Evolutionary conservation across 257 asterid species (phyloP).

Genomic region (Agastache rugosa): DNA sequence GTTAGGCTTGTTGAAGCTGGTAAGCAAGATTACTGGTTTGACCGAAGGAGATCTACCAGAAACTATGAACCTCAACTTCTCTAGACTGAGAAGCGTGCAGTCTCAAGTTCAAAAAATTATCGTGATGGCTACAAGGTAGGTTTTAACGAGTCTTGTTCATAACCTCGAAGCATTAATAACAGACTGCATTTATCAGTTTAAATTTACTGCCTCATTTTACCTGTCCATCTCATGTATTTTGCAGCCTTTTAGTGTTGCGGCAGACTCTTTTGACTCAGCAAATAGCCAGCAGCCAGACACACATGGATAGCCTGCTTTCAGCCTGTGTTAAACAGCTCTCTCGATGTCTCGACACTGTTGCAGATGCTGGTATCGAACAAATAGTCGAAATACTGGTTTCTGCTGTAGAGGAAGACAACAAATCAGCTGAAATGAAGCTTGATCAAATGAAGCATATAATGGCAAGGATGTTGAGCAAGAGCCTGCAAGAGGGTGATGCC

Average conservation of each 20-base stretch:
- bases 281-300: conserved; percentile 54
- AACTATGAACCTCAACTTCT: conserved; percentile 83
- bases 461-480: conserved; percentile 81
- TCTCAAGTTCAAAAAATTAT: conserved; percentile 86
- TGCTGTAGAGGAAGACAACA: conserved; percentile 41
- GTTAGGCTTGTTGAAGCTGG: conserved; percentile 84
- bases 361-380: conserved; percentile 72
- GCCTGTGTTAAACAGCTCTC: conserved; percentile 57
- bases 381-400: conserved; percentile 54
- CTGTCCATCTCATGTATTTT: background rate
- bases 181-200: background rate
- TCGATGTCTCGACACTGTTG: conserved; percentile 56
- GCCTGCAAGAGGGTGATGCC: conserved; percentile 80
- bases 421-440: conserved; percentile 42
- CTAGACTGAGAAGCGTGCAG: conserved; percentile 72
- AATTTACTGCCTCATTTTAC: background rate
- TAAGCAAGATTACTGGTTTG: conserved; percentile 68
- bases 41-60: conserved; percentile 81
- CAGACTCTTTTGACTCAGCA: conserved; percentile 71
- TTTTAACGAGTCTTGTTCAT: conserved; percentile 3
- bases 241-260: conserved; percentile 67
- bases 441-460: conserved; percentile 63
- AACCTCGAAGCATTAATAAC: background rate
- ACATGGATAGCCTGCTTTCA: conserved; percentile 56
- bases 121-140: conserved; percentile 88